Base-by-base conservation (phyloP, 257 asterid genomes). In the Phtheirospermum japonicum region DNA sequence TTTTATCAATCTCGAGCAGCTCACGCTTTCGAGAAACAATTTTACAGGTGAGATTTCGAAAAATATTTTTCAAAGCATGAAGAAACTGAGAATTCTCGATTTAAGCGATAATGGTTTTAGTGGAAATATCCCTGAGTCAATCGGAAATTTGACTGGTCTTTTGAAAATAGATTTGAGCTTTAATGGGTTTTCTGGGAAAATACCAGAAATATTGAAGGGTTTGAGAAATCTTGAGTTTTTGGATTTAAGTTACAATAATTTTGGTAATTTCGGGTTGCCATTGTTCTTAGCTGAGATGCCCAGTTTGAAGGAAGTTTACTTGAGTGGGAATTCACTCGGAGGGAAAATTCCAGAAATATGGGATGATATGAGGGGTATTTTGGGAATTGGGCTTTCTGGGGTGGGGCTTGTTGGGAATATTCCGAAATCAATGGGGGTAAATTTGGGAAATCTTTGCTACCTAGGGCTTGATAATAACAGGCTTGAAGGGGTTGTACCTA, bases 291-390 rank as follows among this genome's bases (percentile, higher is more conserved):
- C 78, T 7, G 90, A 80, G 66, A 74, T 85, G 88, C 36, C 46
- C 1, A 57, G 81, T 37, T 73, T 90, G 81, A 87, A 51, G 72
- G 90, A 85, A 46, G 81, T 90, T 37, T 77, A 90, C 71, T 48
- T 87, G 74, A 85, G 82, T 33, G 89, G 95, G 43, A 90, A 83
- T 39, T 37, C 51, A 12, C 78, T 90, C 2, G 97, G 95, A 70
- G 95, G 96, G 76, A 64, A 58, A 31, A 85, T 90, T 23, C 97
- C 96, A 18, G 95, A 87, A 53, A 87, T 76, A 34, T 90, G 96
- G 91, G 78, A 30, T 34, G 77, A 80, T 8, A 76, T 87, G 7
- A 79, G 75, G 80, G 82, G 83, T 14, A 69, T 87, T 46, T 36
- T 13, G 69, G 89, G 81, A 42, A 71, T 90, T 7, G 97, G 95